These are phyloP conservation scores for Hericium rajendrae DNA, from an alignment of 768 basidiomycete genomes.

Conservation along the genomic window DNA sequence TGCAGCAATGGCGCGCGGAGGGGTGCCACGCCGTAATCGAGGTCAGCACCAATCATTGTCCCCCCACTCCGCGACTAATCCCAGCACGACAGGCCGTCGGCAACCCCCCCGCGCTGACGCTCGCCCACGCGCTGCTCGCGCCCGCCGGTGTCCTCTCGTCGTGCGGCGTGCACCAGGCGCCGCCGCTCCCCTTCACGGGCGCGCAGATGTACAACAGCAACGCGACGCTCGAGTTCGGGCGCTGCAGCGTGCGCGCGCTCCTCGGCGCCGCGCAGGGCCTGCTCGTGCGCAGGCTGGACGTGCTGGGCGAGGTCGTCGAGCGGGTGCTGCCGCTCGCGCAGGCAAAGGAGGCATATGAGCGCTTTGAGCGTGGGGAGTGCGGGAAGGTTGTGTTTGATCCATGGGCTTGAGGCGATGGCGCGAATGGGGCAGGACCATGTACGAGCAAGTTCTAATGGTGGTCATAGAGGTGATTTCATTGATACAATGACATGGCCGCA, in stretches of 20 bases:
- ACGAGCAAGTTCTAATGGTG: too few species aligned
- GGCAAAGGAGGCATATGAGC: slow-evolving; percentile 48
- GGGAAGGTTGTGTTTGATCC: slow-evolving; percentile 76
- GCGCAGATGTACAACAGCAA: slow-evolving; percentile 64
- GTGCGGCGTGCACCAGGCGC: slow-evolving; percentile 60
- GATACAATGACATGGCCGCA: too few species aligned
- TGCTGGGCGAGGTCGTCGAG: slow-evolving; percentile 67
- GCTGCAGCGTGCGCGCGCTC: slow-evolving; percentile 73
- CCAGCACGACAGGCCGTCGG: slow-evolving; percentile 54
- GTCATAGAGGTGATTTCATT: too few species aligned
- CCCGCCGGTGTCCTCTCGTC: slow-evolving; percentile 70
- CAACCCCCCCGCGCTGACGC: slow-evolving; percentile 48
- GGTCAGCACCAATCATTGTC: slow-evolving; percentile 25
- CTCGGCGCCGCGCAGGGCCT: slow-evolving; percentile 64
- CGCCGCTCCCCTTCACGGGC: slow-evolving; percentile 45
- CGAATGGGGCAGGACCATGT: too few species aligned
- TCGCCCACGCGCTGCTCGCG: slow-evolving; percentile 62
- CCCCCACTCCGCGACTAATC: slow-evolving; percentile 51
- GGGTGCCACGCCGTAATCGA: slow-evolving; percentile 64
- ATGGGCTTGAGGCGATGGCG: slow-evolving; percentile 28
- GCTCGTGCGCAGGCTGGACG: slow-evolving; percentile 57
- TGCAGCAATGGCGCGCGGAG: slow-evolving; percentile 43
- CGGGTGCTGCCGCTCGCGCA: slow-evolving; percentile 50
- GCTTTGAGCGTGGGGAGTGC: slow-evolving; percentile 62
- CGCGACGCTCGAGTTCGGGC: slow-evolving; percentile 70